phyloP scores from a whole-genome alignment of 2,329 filamentous ascomycete genomes.

The Onygenales sp. region DNA sequence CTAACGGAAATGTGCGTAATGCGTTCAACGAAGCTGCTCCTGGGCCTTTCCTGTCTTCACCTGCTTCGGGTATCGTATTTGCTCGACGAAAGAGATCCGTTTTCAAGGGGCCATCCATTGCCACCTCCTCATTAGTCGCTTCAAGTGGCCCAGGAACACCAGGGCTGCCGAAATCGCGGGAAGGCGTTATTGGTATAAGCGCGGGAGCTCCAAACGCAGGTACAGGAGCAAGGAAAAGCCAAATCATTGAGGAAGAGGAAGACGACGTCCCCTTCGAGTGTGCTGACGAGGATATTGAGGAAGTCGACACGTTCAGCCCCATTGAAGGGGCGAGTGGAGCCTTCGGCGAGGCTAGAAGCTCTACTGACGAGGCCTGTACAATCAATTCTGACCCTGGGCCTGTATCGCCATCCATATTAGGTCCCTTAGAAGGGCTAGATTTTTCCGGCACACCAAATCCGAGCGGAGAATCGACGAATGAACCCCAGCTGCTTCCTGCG shows the following conservation, averaged over 20 bases:
- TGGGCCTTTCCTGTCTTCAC: constrained; percentile 27
- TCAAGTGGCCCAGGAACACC: constrained; percentile 24
- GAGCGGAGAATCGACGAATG: neutral
- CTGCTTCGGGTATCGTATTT: constrained; percentile 35
- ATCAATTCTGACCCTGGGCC: neutral
- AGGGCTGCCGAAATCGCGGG: constrained; percentile 19
- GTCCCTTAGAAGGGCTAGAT: neutral
- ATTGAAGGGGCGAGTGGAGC: constrained; percentile 16
- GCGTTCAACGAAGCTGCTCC: constrained; percentile 31
- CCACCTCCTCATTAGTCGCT: constrained; percentile 26
- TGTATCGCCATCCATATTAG: neutral
- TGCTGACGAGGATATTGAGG: constrained; percentile 29
- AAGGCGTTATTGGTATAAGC: constrained; percentile 18
- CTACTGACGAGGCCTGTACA: constrained; percentile 13
- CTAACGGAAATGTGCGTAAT: constrained; percentile 19
- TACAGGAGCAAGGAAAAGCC: constrained; percentile 27
- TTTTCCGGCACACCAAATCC: neutral
- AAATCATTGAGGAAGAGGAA: constrained; percentile 38
- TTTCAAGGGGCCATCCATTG: constrained; percentile 37
- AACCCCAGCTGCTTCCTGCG: constrained; percentile 10
- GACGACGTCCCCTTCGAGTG: constrained; percentile 16
- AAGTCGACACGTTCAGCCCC: constrained; percentile 31
- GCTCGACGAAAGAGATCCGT: constrained; percentile 36
- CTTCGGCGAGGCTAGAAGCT: constrained; percentile 14
- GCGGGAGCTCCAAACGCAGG: constrained; percentile 13